Evolutionary conservation across 192 early-diverging fungal species (phyloP).

Genomic region (Linnemannia hyalina): DNA sequence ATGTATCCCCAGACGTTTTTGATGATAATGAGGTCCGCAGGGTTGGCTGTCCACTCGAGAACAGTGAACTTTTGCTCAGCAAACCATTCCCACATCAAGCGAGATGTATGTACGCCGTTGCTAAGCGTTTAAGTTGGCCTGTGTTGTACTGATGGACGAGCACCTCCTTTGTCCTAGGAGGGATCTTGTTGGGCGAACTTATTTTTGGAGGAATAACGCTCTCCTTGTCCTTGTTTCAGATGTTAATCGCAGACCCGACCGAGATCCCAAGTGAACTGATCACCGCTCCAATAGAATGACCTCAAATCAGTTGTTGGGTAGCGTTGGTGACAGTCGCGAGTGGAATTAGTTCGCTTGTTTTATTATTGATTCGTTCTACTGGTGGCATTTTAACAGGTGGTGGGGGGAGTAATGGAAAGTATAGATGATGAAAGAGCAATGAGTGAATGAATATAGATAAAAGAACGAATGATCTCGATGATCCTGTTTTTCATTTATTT

Average conservation of each 20-base stretch:
- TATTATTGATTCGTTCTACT: too few species aligned
- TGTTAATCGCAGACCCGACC: background rate
- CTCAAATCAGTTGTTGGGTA: background rate
- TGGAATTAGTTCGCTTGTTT: too few species aligned
- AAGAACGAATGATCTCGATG: too few species aligned
- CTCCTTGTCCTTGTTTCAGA: slow-evolving; percentile 8
- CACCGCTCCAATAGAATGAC: slow-evolving; percentile 7
- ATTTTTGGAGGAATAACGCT: slow-evolving; percentile 18
- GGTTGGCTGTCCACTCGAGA: background rate
- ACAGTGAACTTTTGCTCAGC: background rate
- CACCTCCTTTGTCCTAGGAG: background rate
- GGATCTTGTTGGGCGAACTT: slow-evolving; percentile 1
- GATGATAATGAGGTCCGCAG: background rate
- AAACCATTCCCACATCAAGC: background rate
- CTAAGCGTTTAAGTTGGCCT: slow-evolving; percentile 5
- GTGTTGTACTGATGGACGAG: slow-evolving; percentile 3
- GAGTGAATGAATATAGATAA: too few species aligned
- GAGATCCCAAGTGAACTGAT: slow-evolving; percentile 6
- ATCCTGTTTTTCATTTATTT: too few species aligned
- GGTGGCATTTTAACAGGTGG: too few species aligned
- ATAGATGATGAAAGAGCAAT: too few species aligned
- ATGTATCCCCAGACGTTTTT: background rate
- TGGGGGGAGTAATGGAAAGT: too few species aligned
- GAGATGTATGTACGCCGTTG: background rate
- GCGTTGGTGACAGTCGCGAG: too few species aligned